phyloP scores from a whole-genome alignment of 2,329 filamentous ascomycete species.

The Ophiostoma perfectum region DNA sequence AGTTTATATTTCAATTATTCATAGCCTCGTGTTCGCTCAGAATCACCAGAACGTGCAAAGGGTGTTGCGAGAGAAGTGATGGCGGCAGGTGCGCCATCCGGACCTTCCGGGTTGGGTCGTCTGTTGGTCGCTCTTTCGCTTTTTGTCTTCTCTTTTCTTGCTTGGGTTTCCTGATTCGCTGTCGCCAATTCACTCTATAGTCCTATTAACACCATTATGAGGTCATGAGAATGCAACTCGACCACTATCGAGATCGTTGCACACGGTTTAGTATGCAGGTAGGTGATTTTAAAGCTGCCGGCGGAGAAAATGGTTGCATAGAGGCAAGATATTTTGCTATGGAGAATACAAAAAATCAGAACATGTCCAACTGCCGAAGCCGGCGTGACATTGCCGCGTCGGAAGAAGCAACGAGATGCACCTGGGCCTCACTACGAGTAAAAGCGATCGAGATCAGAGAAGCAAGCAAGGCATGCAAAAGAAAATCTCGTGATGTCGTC shows the following conservation, averaged over 20 bases:
- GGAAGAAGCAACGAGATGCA: neutral
- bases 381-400: neutral
- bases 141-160: neutral
- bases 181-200: neutral
- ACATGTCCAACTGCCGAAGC: neutral
- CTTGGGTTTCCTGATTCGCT: neutral
- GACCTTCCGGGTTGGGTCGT: neutral
- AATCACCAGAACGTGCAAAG: too few relatives aligned
- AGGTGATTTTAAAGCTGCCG: neutral
- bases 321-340: neutral
- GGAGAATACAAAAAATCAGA: neutral
- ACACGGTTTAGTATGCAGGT: neutral
- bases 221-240: neutral
- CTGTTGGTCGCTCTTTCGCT: neutral
- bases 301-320: neutral
- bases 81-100: neutral
- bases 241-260: neutral
- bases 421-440: neutral
- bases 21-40: too few relatives aligned
- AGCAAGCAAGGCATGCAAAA: neutral
- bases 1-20: too few relatives aligned
- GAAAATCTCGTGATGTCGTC: neutral
- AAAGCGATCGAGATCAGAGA: conserved; percentile 6
- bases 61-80: neutral
- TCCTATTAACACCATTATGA: neutral